Evolutionary conservation across 108 stramenopile species (phyloP).

Genomic region (Schizochytrium sp.): DNA sequence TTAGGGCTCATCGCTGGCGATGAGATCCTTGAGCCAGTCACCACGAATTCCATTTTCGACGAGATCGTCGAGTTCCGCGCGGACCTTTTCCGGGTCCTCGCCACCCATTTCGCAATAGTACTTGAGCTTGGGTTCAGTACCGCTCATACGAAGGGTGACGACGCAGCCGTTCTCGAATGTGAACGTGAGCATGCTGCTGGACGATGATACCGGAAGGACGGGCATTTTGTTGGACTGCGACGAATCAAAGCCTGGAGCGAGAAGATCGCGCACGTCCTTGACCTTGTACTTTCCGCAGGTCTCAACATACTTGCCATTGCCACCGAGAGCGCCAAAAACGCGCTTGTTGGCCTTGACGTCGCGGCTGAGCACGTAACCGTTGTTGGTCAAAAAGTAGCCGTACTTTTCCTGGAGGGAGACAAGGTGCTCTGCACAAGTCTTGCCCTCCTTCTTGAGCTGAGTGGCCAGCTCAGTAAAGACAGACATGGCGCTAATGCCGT

Average conservation of each 20-base stretch:
- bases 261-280: slow-evolving; percentile 70
- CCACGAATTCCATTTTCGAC: background rate
- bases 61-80: background rate
- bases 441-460: slow-evolving; percentile 51
- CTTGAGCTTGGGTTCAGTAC: slow-evolving; percentile 98
- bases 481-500: slow-evolving; percentile 35
- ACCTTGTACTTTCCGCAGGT: slow-evolving; percentile 53
- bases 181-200: slow-evolving; percentile 84
- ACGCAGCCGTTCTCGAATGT: slow-evolving; percentile 82
- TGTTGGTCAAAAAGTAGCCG: slow-evolving; percentile 74
- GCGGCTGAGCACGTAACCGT: slow-evolving; percentile 77
- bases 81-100: background rate
- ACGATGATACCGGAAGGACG: slow-evolving; percentile 62
- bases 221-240: slow-evolving; percentile 64
- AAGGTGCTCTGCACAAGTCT: slow-evolving; percentile 57
- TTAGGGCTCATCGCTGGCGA: background rate
- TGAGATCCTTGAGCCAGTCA: background rate
- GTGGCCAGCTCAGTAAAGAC: slow-evolving; percentile 73
- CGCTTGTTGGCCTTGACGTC: slow-evolving; percentile 59
- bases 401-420: slow-evolving; percentile 70
- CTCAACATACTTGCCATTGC: slow-evolving; percentile 59
- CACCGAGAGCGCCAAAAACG: slow-evolving; percentile 68
- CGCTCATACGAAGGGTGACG: slow-evolving; percentile 82
- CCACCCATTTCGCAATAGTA: slow-evolving; percentile 73
- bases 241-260: slow-evolving; percentile 73